phyloP scores from a whole-genome alignment of 73 alveolate species.

The Breviolum minutum region DNA sequence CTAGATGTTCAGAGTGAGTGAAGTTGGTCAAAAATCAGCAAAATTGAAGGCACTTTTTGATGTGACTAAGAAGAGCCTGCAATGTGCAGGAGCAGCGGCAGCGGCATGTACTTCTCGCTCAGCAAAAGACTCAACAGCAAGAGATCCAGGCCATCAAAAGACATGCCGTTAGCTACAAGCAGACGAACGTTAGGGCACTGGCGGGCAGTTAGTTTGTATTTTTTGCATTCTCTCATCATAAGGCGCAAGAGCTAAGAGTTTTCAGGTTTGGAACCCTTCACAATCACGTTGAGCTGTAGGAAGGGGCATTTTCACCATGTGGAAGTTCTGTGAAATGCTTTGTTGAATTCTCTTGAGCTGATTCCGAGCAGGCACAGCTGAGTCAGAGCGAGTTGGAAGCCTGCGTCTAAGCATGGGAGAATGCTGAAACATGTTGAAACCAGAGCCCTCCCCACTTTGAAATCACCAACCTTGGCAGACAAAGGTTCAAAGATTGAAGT shows the following conservation, averaged over 20 bases:
- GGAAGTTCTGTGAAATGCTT: too few relatives aligned
- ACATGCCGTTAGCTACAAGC: neutral
- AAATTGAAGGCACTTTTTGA: neutral
- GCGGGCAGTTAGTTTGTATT: too few relatives aligned
- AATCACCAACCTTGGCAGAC: neutral
- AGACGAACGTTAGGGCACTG: too few relatives aligned
- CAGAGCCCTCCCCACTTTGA: neutral
- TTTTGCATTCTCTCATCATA: too few relatives aligned
- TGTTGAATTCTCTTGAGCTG: neutral
- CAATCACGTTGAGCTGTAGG: too few relatives aligned
- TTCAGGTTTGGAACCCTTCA: too few relatives aligned
- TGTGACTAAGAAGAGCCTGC: too few relatives aligned
- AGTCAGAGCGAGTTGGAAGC: neutral
- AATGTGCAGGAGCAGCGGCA: slow-evolving; percentile 19
- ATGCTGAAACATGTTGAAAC: neutral
- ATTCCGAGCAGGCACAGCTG: slow-evolving; percentile 1
- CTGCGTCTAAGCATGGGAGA: neutral
- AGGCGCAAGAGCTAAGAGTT: too few relatives aligned
- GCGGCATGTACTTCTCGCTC: neutral
- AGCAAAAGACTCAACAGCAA: neutral
- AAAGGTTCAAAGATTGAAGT: neutral
- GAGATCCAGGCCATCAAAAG: slow-evolving; percentile 9
- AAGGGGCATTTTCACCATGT: too few relatives aligned
- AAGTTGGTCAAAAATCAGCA: neutral
- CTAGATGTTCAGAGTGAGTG: neutral